Evolutionary conservation across 441 rosid genomes (phyloP), one percentile per base, ranked within the genome.

Genomic region (Croton setiger): DNA sequence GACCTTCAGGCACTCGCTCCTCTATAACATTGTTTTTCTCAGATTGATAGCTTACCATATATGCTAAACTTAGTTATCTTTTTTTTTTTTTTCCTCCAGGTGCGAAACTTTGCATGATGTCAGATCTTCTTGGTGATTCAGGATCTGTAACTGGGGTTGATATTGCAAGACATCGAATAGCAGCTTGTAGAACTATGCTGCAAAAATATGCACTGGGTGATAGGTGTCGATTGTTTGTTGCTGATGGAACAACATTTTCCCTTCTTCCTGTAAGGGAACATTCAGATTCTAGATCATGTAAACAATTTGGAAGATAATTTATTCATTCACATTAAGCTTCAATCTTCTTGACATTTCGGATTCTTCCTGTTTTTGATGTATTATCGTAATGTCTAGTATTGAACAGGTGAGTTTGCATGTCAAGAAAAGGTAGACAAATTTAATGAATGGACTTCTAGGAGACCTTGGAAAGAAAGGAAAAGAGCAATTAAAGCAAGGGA

Each of bases 91-190:
- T 60, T 21, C 56, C 39, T 72, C 58, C 84, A 94, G 98, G 97
- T 82, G 97, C 98, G 71, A 94, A 94, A 82, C 86, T 91, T 60
- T 91, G 98, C 77, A 87, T 94, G 91, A 83, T 94, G 67, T 55
- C 81, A 36, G 97, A 91, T 75, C 79, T 84, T 49, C 87, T 91
- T 68, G 96, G 91, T 63, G 76, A 86, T 61, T 82, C 80, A 0
- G 98, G 97, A 21, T 82, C 93, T 13, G 86, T 85, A 51, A 91
- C 98, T 7, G 98, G 92, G 74, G 91, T 94, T 63, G 97, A 94
- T 84, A 82, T 94, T 66, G 91, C 96, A 20, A 83, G 89, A 73
- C 90, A 88, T 68, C 92, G 98, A 36, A 76, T 94, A 18, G 97
- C 95, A 5, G 96, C 96, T 78, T 91, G 97, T 77, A 87, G 93